Conservation (phyloP, 2,329 filamentous ascomycete species). For the Hypoxylon sp. region DNA sequence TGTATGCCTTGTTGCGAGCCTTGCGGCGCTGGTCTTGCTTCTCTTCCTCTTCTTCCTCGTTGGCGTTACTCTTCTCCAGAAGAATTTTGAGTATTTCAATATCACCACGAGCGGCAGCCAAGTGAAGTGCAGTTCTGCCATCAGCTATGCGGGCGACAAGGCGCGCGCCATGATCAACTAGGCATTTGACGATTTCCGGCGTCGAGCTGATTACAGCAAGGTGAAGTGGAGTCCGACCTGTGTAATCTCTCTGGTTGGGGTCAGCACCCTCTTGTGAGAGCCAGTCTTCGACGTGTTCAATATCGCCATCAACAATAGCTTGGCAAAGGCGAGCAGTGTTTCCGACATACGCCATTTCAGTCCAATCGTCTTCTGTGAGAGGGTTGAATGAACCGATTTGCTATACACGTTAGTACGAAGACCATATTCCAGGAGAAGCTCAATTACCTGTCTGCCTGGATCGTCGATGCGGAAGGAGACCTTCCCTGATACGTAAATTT, state of each 20-base stretch:
- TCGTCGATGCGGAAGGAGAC: constrained; percentile 81
- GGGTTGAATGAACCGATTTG: constrained; percentile 78
- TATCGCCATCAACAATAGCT: constrained; percentile 78
- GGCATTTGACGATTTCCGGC: constrained; percentile 72
- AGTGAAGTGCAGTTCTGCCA: constrained; percentile 82
- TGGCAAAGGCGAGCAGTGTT: constrained; percentile 81
- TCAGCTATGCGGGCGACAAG: constrained; percentile 79
- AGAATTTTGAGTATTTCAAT: constrained; percentile 75
- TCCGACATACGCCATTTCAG: constrained; percentile 88
- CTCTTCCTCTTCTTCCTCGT: constrained; percentile 73
- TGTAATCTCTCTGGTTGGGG: constrained; percentile 78
- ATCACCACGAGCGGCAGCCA: constrained; percentile 76
- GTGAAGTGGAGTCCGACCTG: constrained; percentile 80
- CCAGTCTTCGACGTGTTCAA: constrained; percentile 77
- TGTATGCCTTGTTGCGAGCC: constrained; percentile 45
- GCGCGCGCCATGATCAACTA: constrained; percentile 77
- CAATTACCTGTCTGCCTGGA: constrained; percentile 72
- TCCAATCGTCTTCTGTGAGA: constrained; percentile 84
- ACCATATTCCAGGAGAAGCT: constrained; percentile 37
- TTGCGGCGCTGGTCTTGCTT: constrained; percentile 60
- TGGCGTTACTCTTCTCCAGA: constrained; percentile 76
- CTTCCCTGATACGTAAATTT: constrained; percentile 78
- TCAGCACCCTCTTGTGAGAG: constrained; percentile 72
- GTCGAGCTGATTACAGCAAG: constrained; percentile 75
- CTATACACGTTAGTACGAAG: constrained; percentile 34